Conservation (phyloP, 768 basidiomycete species). For the Gymnopilus junonius region DNA sequence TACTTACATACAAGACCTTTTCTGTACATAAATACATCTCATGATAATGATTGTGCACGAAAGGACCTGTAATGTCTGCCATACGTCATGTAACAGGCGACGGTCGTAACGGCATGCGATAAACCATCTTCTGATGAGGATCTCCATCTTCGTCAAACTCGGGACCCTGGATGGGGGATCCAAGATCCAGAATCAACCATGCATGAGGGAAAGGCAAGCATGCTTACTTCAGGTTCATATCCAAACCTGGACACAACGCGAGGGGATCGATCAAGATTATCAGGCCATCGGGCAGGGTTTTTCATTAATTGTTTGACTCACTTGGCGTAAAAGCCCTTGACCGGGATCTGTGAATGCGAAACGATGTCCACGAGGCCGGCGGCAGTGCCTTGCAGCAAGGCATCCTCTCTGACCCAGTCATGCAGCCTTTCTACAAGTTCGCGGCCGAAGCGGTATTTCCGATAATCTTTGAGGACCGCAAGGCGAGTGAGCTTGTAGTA, state of each 20-base stretch:
- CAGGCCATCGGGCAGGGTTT: background rate
- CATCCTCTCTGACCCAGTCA: slow-evolving; percentile 57
- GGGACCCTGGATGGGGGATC: slow-evolving; percentile 52
- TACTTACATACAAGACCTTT: slow-evolving; percentile 10
- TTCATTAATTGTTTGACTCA: slow-evolving; percentile 40
- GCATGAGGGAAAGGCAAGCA: slow-evolving; percentile 21
- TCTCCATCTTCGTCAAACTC: slow-evolving; percentile 84
- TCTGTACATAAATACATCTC: slow-evolving; percentile 13
- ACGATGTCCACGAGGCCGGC: slow-evolving; percentile 47
- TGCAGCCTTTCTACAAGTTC: slow-evolving; percentile 68
- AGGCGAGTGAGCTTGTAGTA: slow-evolving; percentile 80
- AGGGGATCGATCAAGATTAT: slow-evolving; percentile 20
- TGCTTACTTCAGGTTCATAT: slow-evolving; percentile 65
- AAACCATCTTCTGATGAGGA: slow-evolving; percentile 85
- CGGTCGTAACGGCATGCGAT: slow-evolving; percentile 44
- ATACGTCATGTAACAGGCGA: slow-evolving; percentile 15
- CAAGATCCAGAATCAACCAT: slow-evolving; percentile 29
- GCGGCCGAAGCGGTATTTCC: slow-evolving; percentile 65
- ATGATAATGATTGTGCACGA: slow-evolving; percentile 4
- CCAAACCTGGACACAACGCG: slow-evolving; percentile 56
- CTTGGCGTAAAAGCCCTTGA: slow-evolving; percentile 78
- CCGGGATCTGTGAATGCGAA: slow-evolving; percentile 73
- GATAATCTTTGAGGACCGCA: slow-evolving; percentile 68
- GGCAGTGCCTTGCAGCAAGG: slow-evolving; percentile 23
- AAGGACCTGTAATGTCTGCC: background rate